A percentile compares a stretch with the other conserved stretches of the same genome.
phyloP scores from a whole-genome alignment of 768 basidiomycete species.

The Trametes meyenii region DNA sequence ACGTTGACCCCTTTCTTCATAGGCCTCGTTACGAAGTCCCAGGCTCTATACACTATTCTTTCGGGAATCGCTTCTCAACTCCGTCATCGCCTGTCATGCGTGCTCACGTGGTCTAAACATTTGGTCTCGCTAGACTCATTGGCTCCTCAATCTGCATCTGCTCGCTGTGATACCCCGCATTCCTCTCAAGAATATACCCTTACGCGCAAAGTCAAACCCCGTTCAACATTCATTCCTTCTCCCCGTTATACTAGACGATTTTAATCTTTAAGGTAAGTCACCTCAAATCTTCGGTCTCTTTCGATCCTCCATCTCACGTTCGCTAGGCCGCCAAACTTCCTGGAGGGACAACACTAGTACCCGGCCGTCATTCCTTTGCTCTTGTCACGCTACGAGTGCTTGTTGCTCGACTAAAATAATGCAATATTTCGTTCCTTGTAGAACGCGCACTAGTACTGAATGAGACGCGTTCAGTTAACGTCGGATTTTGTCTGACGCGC shows the following conservation, averaged over 20 bases:
- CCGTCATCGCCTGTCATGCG: constrained; percentile 12
- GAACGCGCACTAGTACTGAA: no score
- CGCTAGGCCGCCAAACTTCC: background rate
- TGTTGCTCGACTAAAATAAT: no score
- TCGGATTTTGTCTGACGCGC: no score
- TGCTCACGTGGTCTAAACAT: background rate
- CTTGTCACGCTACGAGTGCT: background rate
- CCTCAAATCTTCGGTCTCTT: background rate
- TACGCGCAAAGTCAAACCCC: background rate
- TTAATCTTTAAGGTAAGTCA: background rate
- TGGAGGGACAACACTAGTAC: constrained; percentile 4
- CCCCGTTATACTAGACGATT: background rate
- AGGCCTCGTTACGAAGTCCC: constrained; percentile 19
- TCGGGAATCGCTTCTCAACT: constrained; percentile 9
- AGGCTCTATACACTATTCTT: constrained; percentile 6
- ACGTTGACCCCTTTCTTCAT: background rate
- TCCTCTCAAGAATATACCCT: constrained; percentile 2
- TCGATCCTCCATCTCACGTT: background rate
- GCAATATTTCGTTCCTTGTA: no score
- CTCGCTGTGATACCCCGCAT: background rate
- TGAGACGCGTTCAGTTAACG: no score
- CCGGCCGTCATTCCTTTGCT: background rate
- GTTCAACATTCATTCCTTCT: background rate
- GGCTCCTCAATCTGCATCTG: background rate
- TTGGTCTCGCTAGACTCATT: no score